Evolutionary conservation across 2,329 filamentous ascomycete genomes (phyloP).

Genomic region (Lasiodiplodia sp.): DNA sequence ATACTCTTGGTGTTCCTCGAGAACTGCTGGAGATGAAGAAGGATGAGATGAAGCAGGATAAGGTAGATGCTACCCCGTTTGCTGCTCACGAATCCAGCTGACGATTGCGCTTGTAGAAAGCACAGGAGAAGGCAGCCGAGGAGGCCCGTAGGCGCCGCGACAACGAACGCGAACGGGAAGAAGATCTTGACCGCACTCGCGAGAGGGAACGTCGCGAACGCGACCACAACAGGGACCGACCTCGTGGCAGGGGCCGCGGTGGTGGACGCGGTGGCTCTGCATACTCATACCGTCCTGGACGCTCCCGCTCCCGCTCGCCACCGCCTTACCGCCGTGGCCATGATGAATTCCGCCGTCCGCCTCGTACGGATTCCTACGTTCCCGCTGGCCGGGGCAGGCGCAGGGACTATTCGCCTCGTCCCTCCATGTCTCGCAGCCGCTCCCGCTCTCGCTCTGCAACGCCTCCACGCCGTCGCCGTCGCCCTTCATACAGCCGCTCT

Average conservation of each 20-base stretch:
- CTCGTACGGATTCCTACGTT: conserved; percentile 64
- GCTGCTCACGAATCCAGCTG: conserved; percentile 33
- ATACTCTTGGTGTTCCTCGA: conserved; percentile 79
- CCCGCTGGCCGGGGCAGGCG: conserved; percentile 52
- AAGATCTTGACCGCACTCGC: conserved; percentile 71
- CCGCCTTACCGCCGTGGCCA: conserved; percentile 57
- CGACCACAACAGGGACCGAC: conserved; percentile 53
- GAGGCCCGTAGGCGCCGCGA: conserved; percentile 75
- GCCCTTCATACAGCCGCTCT: conserved; percentile 29
- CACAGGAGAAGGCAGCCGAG: conserved; percentile 82
- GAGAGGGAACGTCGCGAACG: conserved; percentile 63
- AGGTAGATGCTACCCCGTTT: conserved; percentile 65
- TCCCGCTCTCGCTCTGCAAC: conserved; percentile 47
- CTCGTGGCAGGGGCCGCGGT: conserved; percentile 44
- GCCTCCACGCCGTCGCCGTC: conserved; percentile 44
- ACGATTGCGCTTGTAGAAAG: conserved; percentile 63
- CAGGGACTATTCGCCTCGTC: conserved; percentile 46
- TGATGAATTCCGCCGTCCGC: conserved; percentile 52
- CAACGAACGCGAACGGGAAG: conserved; percentile 73
- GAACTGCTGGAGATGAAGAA: conserved; percentile 97
- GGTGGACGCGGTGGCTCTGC: conserved; percentile 58
- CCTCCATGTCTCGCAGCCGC: conserved; percentile 32
- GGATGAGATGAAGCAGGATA: conserved; percentile 90
- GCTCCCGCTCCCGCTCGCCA: conserved; percentile 60
- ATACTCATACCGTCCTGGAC: conserved; percentile 56